Conservation (phyloP, 2,329 filamentous ascomycete genomes). For the Verticillium alfalfae region DNA sequence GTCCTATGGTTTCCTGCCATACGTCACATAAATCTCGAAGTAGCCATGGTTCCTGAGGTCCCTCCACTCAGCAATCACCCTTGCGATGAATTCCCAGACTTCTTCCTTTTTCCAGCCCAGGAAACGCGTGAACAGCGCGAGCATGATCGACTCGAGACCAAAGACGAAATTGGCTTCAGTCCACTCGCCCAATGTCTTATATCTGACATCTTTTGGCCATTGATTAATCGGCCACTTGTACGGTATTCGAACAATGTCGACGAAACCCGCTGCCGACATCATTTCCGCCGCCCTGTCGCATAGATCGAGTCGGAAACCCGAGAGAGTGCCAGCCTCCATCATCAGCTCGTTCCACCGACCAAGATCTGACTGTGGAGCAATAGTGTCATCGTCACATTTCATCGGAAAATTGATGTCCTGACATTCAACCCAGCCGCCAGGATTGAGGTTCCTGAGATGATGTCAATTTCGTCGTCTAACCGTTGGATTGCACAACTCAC, state of each 20-base stretch:
- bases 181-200: constrained; percentile 20
- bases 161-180: constrained; percentile 15
- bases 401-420: constrained; percentile 28
- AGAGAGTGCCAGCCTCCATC: constrained; percentile 19
- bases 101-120: constrained; percentile 21
- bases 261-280: constrained; percentile 17
- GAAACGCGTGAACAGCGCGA: constrained; percentile 19
- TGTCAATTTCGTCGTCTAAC: background rate
- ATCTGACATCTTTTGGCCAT: constrained; percentile 18
- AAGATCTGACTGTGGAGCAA: constrained; percentile 16
- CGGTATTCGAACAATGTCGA: constrained; percentile 15
- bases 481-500: background rate
- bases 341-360: constrained; percentile 21
- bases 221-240: constrained; percentile 20
- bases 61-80: constrained; percentile 21
- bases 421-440: constrained; percentile 30
- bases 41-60: constrained; percentile 29
- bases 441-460: constrained; percentile 19
- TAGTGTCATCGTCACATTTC: constrained; percentile 20
- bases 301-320: constrained; percentile 22
- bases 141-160: constrained; percentile 27
- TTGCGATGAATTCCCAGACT: constrained; percentile 23
- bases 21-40: constrained; percentile 27
- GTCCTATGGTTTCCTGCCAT: constrained; percentile 5
- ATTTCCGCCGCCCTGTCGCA: constrained; percentile 17